Base-by-base conservation (phyloP, 306 rosid genomes). In the Dryas drummondii region DNA sequence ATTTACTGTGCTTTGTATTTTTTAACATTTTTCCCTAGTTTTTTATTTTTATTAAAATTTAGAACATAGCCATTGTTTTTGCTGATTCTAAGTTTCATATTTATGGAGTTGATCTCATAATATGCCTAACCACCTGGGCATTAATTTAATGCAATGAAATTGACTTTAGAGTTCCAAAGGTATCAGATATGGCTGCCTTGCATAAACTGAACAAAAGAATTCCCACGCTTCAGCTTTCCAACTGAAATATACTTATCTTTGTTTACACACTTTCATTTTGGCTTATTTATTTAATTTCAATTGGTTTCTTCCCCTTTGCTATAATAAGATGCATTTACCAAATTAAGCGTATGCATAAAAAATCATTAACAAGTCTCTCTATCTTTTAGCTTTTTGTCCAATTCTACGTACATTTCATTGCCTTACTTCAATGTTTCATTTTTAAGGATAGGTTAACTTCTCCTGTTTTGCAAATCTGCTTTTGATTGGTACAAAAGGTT, bases 141-240 rank as follows among this genome's bases (percentile, higher is more conserved):
- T 50, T 49, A 40, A 4, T 44, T 42, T 71, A 71, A 50, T 14
- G 55, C 52, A 54, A 6, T 16, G 63, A 41, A 70, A 70, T 68
- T 13, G 72, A 49, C 58, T 45, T 45, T 42, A 59, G 52, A n/a
- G 37, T 17, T 37, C 45, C 41, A 11, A 14, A 56, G 10, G 76
- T 55, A 71, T 45, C 68, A 14, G 45, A 8, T 6, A 26, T 27
- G 46, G 54, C 55, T 64, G 11, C 74, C 58, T 66, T 72, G 12
- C 77, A 74, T 75, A 83, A 88, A 76, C 84, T 77, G 79, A 83
- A 73, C 70, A 73, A 80, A 71, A 68, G 79, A 82, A 66, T 70
- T 11, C 84, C 66, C 60, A 78, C 70, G 62, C 27, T 22, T 9
- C n/a, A 69, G 15, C 70, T 79, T 79, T 62, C 54, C 60, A 41